A percentile compares a stretch with the other conserved stretches of the same genome.
Conservation (phyloP, 1,284 basidiomycete species). For the Tylopilus orsonianus region DNA sequence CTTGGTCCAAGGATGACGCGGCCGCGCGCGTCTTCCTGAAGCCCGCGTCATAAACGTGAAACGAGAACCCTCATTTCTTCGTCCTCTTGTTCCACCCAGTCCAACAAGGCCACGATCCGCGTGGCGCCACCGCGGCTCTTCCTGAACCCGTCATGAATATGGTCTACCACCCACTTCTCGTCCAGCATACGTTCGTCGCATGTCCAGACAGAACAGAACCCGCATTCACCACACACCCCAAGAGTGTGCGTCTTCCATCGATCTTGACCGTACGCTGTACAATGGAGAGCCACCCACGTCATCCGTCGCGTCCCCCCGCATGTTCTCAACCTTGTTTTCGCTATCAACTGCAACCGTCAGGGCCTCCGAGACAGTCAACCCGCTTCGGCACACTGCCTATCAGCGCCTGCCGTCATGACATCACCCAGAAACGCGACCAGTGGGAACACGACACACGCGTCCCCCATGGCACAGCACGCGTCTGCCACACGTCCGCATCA, state of each 20-base stretch:
- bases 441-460: slow-evolving; percentile 22
- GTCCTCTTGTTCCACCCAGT: too few relatives aligned
- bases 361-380: slow-evolving; percentile 18
- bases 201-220: slow-evolving; percentile 10
- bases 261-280: background rate
- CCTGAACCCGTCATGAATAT: too few relatives aligned
- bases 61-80: too few relatives aligned
- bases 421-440: slow-evolving; percentile 6
- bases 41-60: too few relatives aligned
- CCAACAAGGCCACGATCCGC: too few relatives aligned
- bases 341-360: slow-evolving; percentile 11
- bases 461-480: slow-evolving; percentile 33
- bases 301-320: slow-evolving; percentile 22
- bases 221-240: slow-evolving; percentile 1
- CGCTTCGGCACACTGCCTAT: slow-evolving; percentile 2
- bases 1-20: too few relatives aligned
- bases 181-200: slow-evolving; percentile 20
- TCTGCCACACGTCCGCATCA: slow-evolving; percentile 21
- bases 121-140: too few relatives aligned
- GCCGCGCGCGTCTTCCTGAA: too few relatives aligned
- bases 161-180: slow-evolving; percentile 3
- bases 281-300: slow-evolving; percentile 15
- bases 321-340: slow-evolving; percentile 12
- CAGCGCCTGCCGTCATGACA: slow-evolving; percentile 20
- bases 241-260: slow-evolving; percentile 10